These are phyloP conservation scores for Talaromyces proteolyticus DNA, from an alignment of 495 filamentous ascomycete genomes.

Conservation along the genomic window DNA sequence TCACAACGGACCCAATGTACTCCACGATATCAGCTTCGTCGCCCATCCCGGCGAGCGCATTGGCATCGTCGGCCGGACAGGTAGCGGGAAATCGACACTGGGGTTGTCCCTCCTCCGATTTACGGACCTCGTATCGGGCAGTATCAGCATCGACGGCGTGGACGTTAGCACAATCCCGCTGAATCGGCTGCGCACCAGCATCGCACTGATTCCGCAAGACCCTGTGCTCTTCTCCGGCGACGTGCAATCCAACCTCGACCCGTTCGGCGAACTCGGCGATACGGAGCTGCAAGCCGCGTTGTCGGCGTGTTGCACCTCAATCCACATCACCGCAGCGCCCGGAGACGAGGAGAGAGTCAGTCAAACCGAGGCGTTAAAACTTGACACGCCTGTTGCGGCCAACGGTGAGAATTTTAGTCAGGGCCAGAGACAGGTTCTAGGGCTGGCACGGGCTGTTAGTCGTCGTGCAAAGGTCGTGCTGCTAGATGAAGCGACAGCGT, in stretches of 20 bases:
- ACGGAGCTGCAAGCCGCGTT: constrained; percentile 40
- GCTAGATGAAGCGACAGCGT: constrained; percentile 91
- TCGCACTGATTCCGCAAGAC: constrained; percentile 59
- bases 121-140: constrained; percentile 37
- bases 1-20: constrained; percentile 39
- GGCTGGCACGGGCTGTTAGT: constrained; percentile 73
- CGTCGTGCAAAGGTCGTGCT: constrained; percentile 90
- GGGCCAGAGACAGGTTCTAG: constrained; percentile 55
- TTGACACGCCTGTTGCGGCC: constrained; percentile 41
- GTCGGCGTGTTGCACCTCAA: constrained; percentile 34
- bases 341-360: constrained; percentile 12
- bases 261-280: constrained; percentile 36
- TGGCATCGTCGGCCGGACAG: constrained; percentile 57
- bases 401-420: constrained; percentile 58
- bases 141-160: constrained; percentile 47
- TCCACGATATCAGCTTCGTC: constrained; percentile 45
- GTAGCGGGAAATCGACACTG: constrained; percentile 57
- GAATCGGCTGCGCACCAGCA: constrained; percentile 45
- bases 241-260: constrained; percentile 51
- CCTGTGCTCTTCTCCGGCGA: constrained; percentile 53
- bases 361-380: constrained; percentile 9
- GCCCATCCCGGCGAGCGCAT: constrained; percentile 47
- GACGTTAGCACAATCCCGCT: constrained; percentile 46
- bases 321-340: constrained; percentile 26
- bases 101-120: constrained; percentile 51